Percentiles rank a stretch among this genome's conserved stretches.
These are phyloP conservation scores for Ustilaginoidea virens DNA, from an alignment of 2,329 filamentous ascomycete genomes.

Conservation along the genomic window DNA sequence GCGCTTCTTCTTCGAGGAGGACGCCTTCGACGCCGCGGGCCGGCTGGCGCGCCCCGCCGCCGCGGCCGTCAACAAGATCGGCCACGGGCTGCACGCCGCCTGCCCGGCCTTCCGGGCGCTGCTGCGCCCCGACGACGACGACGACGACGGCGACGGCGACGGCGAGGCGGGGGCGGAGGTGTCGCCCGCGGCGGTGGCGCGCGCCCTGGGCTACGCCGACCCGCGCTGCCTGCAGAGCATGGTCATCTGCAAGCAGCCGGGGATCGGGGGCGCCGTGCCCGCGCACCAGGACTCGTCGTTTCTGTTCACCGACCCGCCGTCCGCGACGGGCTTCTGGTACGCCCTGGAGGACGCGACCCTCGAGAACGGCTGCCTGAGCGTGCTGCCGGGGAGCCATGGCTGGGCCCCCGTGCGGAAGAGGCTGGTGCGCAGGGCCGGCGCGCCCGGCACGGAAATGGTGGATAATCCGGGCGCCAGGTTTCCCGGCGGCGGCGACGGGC, in stretches of 20 bases:
- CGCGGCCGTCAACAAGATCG: slow-evolving; percentile 78
- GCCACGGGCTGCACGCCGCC: slow-evolving; percentile 58
- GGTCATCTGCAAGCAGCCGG: slow-evolving; percentile 96
- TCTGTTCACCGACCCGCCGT: slow-evolving; percentile 76
- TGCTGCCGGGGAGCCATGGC: slow-evolving; percentile 68
- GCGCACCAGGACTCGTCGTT: slow-evolving; percentile 90
- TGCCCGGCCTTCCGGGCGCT: slow-evolving; percentile 50
- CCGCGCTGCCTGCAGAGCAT: slow-evolving; percentile 79
- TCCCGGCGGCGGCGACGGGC: slow-evolving; percentile 32
- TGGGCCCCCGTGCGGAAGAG: slow-evolving; percentile 55
- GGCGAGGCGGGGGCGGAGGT: slow-evolving; percentile 14
- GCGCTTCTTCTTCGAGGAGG: slow-evolving; percentile 94
- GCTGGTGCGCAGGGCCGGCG: slow-evolving; percentile 51
- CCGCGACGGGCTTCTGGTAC: slow-evolving; percentile 93
- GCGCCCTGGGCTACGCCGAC: slow-evolving; percentile 56
- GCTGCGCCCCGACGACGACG: slow-evolving; percentile 30
- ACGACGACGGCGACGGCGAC: slow-evolving; percentile 32
- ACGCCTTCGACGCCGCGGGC: slow-evolving; percentile 58
- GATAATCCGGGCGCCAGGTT: slow-evolving; percentile 52
- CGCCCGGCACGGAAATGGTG: slow-evolving; percentile 51
- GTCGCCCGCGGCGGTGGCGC: slow-evolving; percentile 48
- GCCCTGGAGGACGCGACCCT: slow-evolving; percentile 81
- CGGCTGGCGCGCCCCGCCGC: slow-evolving; percentile 63
- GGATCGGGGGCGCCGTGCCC: slow-evolving; percentile 83
- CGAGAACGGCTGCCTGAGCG: slow-evolving; percentile 79